Evolutionary conservation across 2,329 filamentous ascomycete species (phyloP), one percentile per base, ranked within the genome.

Genomic region (Dothistroma pini): DNA sequence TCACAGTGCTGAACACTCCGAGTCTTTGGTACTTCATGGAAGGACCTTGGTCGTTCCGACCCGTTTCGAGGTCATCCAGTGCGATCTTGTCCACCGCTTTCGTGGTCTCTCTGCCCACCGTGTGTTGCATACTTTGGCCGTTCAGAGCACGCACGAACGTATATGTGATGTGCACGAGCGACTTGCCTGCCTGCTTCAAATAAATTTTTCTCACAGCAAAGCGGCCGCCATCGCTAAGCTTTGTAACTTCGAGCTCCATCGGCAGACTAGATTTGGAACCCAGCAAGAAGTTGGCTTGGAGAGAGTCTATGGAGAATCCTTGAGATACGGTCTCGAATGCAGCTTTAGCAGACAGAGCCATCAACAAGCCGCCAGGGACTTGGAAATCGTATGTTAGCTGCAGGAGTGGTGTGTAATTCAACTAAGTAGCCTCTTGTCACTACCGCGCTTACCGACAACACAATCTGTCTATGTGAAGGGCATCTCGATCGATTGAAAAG

Each of bases 21-120:
- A 66, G 60, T 16, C 64, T 38, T 38, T 66, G 64, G 48, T 59
- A 64, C 12, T 61, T 56, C 56, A 66, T 58, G 52, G 56, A 62
- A 16, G 62, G 62, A 9, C 64, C 64, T 21, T 41, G 35, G n/a
- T 59, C 57, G 16, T 41, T 51, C 2, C 56, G 21, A 1, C 53
- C 57, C 14, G 32, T 38, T 29, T 62, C 64, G 3, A 66, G 60
- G 22, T 66, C 64, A 25, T 64, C 64, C 12, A 66, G 38, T 11
- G 60, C 63, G 48, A 66, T 63, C 2, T 52, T 29, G 16, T 60
- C 54, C 3, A 63, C 32, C 0, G n/a, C 49, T 8, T 59, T 22
- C 11, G 32, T 49, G 2, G 62, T 58, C 10, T 55, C 55, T 57
- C 64, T 62, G 7, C 32, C 25, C 5, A 41, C 35, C 14, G 58